phyloP scores from a whole-genome alignment of 2,329 filamentous ascomycete genomes.

The Trichoderma sp. region DNA sequence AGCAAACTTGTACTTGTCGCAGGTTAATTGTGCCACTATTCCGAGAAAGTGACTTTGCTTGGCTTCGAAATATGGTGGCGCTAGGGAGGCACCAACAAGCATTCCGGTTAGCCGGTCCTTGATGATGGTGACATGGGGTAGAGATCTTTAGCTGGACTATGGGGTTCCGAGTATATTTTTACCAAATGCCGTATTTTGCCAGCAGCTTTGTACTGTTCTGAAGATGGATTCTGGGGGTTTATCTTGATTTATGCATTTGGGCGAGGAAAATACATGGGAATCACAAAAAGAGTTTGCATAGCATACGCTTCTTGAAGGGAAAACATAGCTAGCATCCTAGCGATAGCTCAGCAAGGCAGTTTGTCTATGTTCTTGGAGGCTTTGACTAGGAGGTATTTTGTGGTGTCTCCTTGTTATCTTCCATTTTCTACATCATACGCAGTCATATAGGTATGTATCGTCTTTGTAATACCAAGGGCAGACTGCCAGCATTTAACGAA shows the following conservation, averaged over 20 bases:
- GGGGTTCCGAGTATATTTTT: background rate
- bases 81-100: background rate
- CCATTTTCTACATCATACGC: background rate
- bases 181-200: background rate
- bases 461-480: too few species aligned
- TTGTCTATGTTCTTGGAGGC: too few species aligned
- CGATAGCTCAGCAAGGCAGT: too few species aligned
- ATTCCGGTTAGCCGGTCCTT: background rate
- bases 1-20: conserved; percentile 18
- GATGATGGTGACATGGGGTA: too few species aligned
- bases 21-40: background rate
- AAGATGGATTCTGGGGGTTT: background rate
- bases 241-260: background rate
- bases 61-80: background rate
- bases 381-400: background rate
- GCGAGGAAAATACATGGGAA: background rate
- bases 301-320: background rate
- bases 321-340: too few species aligned
- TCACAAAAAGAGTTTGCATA: background rate
- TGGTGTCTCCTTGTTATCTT: background rate
- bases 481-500: too few species aligned
- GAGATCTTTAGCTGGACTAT: background rate
- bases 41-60: conserved; percentile 12
- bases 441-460: too few species aligned
- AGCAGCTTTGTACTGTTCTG: background rate